These are phyloP conservation scores for Lasiosphaeris hirsuta DNA, from an alignment of 495 filamentous ascomycete species.

Conservation along the genomic window DNA sequence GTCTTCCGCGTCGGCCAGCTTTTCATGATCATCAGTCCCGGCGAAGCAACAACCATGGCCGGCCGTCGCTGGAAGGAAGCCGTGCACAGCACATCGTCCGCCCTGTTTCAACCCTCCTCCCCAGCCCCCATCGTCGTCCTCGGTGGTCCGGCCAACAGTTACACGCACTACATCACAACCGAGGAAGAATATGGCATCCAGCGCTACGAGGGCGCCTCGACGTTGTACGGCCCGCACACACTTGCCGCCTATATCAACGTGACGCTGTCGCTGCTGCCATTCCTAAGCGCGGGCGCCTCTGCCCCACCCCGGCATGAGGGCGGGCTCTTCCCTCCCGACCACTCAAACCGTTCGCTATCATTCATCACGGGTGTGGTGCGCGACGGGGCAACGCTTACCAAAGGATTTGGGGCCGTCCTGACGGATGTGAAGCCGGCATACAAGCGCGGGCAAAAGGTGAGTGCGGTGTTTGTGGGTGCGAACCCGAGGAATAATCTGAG, in stretches of 20 bases:
- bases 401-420: conserved; percentile 71
- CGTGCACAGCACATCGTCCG: conserved; percentile 53
- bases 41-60: conserved; percentile 94
- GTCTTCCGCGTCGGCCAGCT: conserved; percentile 84
- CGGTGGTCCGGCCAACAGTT: conserved; percentile 92
- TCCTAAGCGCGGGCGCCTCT: conserved; percentile 51
- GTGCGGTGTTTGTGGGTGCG: conserved; percentile 74
- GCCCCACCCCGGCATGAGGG: conserved; percentile 43
- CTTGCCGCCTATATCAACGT: conserved; percentile 87
- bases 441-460: conserved; percentile 53
- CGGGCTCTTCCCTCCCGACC: conserved; percentile 71
- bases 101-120: conserved; percentile 33
- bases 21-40: conserved; percentile 80
- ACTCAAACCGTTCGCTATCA: conserved; percentile 71
- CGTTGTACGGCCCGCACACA: conserved; percentile 89
- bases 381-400: conserved; percentile 68
- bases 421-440: conserved; percentile 56
- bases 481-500: conserved; percentile 87
- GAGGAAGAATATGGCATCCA: conserved; percentile 88
- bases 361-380: conserved; percentile 80
- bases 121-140: conserved; percentile 70
- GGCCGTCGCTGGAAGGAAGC: conserved; percentile 87
- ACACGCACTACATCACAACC: conserved; percentile 94
- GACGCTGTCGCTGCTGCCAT: conserved; percentile 67
- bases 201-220: conserved; percentile 93